Base-by-base conservation (phyloP, 2,329 filamentous ascomycete species). In the Exophiala mesophila region DNA sequence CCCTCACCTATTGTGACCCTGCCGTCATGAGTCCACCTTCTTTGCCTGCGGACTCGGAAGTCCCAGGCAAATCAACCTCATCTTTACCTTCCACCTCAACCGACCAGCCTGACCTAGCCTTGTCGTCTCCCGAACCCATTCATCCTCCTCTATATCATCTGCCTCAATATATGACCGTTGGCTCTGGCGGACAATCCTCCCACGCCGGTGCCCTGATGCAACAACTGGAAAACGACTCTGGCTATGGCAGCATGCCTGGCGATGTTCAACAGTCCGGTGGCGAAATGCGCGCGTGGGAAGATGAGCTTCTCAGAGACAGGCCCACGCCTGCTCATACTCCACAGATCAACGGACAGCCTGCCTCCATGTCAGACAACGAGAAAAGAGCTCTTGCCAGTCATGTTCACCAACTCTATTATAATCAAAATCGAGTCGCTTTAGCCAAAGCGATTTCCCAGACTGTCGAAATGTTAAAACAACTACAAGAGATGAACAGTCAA, bases 351-450 rank as follows among this genome's bases (percentile, higher is more conserved):
- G 74, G 73, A 54, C 67, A 73, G 36, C 66, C 62, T 43, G 71
- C 67, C 56, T 61, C 64, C 26, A 64, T 68, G 37, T 69, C 71
- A 32, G 80, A 85, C 38, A 70, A 79, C 52, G 83, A 87, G 59
- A 76, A 77, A 57, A 76, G 78, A 53, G 70, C 76, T 32, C 79
- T 90, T 53, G 83, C 87, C 26, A 85, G 83, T 59, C 87, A 94
- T 64, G 80, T 96, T 36, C 84, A 94, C 59, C 92, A 97, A 68
- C 76, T 97, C 53, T 56, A 45, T 49, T 74, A 71, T 68, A 97
- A 97, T 64, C 80, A 88, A 58, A 95, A 97, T 63, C 82, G 89
- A 45, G 85, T 82, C 4, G 80, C 85, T 21, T 78, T 98, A n/a
- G 87, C 80, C 31, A 83, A 89, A 46, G 85, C 88, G 10, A 96